Evolutionary conservation across 306 rosid genomes (phyloP), one percentile per base, ranked within the genome.

Genomic region (Boehmeria nivea): DNA sequence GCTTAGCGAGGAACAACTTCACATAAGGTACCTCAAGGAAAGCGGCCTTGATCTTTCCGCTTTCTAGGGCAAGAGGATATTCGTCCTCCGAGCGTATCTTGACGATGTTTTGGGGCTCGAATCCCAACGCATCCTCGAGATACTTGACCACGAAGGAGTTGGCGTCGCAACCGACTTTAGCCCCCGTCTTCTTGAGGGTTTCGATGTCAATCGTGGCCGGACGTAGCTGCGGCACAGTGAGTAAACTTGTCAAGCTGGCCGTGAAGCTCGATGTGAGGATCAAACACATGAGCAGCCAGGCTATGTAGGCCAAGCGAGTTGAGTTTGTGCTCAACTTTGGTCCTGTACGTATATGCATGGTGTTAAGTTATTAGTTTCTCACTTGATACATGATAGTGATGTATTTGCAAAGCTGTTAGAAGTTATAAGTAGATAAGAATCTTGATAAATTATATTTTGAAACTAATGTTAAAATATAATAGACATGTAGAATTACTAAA

Each of bases 251-350:
- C 6, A 70, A 34, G 31, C 37, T 70, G 1, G 60, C 75, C 5
- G 60, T 48, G 54, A 27, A 70, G 21, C 27, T 62, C 27, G 16
- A 21, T 2, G 48, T 68, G 56, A 52, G 18, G n/a, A 43, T 42
- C n/a, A 67, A 24, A 2, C 43, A 40, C 36, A 68, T 13, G 54
- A 68, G 51, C 16, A 68, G 43, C 73, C 67, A 68, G 19, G 52
- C 43, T 11, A 44, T 25, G 11, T 43, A 13, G 18, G 66, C 39
- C 17, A 68, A 42, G 25, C 38, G 23, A 0, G 57, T 60, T n/a
- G 56, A 50, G n/a, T 57, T 66, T 45, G 54, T 56, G 12, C 8
- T 58, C 26, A 38, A 57, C 18, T 24, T 65, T 8, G 18, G 39
- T 26, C 57, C 38, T 52, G 39, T 40, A 13, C 13, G 8, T 13